Evolutionary conservation across 345 rosid genomes (phyloP).

Genomic region (Eucalyptus erythrocorys): DNA sequence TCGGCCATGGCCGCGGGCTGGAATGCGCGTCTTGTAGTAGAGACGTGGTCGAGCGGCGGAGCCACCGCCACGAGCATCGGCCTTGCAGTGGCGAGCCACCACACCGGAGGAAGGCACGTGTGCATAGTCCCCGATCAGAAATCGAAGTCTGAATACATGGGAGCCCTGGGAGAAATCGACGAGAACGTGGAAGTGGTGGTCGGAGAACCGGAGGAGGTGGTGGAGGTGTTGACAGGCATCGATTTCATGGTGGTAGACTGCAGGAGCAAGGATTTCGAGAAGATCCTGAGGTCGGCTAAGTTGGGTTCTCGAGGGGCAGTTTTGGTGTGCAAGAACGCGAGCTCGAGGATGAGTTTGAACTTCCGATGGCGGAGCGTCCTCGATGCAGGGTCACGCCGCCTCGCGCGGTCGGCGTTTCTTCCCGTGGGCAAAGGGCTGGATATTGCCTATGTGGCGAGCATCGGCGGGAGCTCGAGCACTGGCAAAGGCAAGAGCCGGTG

Average conservation of each 20-base stretch:
- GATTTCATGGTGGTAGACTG: slow-evolving; percentile 80
- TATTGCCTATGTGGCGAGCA: slow-evolving; percentile 49
- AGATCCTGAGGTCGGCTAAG: slow-evolving; percentile 48
- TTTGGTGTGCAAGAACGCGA: slow-evolving; percentile 65
- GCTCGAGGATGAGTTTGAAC: slow-evolving; percentile 17
- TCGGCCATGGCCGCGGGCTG: slow-evolving; percentile 93
- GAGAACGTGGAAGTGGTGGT: slow-evolving; percentile 18
- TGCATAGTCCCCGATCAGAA: slow-evolving; percentile 70
- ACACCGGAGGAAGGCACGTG: slow-evolving; percentile 65
- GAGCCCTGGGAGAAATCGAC: slow-evolving; percentile 21
- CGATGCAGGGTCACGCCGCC: slow-evolving; percentile 35
- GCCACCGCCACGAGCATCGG: slow-evolving; percentile 66
- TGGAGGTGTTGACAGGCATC: slow-evolving; percentile 36
- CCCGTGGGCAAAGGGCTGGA: slow-evolving; percentile 82
- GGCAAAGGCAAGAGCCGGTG: slow-evolving; percentile 43
- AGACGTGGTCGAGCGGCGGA: slow-evolving; percentile 61
- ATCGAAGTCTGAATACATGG: slow-evolving; percentile 42
- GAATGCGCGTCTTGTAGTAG: slow-evolving; percentile 64
- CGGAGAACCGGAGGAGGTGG: slow-evolving; percentile 47
- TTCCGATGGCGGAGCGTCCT: slow-evolving; percentile 53
- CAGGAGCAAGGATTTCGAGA: slow-evolving; percentile 38
- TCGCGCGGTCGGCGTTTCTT: slow-evolving; percentile 47
- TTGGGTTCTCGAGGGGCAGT: slow-evolving; percentile 63
- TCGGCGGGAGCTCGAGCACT: slow-evolving; percentile 6
- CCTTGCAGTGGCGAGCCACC: slow-evolving; percentile 55